Conservation (phyloP, 495 filamentous ascomycete genomes). For the Penicillium roqueforti region DNA sequence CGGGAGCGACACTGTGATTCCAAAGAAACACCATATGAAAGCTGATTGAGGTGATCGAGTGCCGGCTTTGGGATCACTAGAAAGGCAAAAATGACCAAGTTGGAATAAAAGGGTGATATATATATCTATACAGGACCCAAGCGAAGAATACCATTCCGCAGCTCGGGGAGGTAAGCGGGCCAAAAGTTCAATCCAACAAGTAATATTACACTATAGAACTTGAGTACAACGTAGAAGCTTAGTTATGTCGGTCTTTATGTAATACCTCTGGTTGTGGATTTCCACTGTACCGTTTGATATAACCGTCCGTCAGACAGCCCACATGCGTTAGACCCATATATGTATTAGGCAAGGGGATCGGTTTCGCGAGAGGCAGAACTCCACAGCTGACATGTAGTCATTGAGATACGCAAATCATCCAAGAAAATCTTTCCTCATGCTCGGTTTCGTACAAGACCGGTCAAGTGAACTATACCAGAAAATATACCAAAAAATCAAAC, state of each 20-base stretch:
- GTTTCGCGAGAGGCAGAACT: neutral
- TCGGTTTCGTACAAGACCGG: neutral
- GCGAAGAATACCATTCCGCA: neutral
- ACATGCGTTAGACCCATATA: neutral
- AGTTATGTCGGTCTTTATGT: neutral
- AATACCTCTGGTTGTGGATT: neutral
- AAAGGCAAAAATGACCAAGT: neutral
- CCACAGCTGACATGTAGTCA: neutral
- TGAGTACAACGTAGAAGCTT: neutral
- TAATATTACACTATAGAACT: neutral
- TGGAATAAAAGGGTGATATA: neutral
- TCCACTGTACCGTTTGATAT: neutral
- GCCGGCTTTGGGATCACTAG: neutral
- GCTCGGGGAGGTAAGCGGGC: neutral
- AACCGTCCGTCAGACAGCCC: neutral
- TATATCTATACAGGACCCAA: neutral
- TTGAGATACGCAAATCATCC: neutral
- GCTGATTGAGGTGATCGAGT: slow-evolving; percentile 7
- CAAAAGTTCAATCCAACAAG: neutral
- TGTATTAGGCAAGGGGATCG: neutral
- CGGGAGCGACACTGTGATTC: neutral
- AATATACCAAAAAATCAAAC: neutral
- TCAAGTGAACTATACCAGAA: neutral
- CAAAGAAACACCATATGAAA: slow-evolving; percentile 1
- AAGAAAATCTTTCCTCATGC: neutral